phyloP scores from a whole-genome alignment of 441 rosid species.

The Populus trichocarpa region DNA sequence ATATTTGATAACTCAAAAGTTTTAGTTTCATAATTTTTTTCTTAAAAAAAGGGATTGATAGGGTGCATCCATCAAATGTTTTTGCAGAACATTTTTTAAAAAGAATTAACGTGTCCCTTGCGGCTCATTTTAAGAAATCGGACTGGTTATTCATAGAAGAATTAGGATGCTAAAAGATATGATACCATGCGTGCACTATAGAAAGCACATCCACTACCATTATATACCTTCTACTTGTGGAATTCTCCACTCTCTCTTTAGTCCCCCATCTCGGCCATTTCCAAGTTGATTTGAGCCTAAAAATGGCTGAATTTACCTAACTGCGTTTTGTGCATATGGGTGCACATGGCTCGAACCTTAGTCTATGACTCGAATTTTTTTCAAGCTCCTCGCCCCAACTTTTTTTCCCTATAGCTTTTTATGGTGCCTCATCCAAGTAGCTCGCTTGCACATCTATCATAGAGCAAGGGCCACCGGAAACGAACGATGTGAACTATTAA shows the following conservation, averaged over 20 bases:
- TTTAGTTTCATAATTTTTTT: too few relatives aligned
- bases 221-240: neutral
- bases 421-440: too few relatives aligned
- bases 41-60: too few relatives aligned
- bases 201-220: neutral
- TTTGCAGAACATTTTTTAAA: too few relatives aligned
- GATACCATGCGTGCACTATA: neutral
- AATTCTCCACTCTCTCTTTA: neutral
- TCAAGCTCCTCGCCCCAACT: neutral
- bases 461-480: neutral
- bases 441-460: too few relatives aligned
- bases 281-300: neutral
- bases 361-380: neutral
- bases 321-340: neutral
- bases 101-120: too few relatives aligned
- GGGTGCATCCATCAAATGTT: too few relatives aligned
- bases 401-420: neutral
- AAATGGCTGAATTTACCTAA: neutral
- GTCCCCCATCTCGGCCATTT: neutral
- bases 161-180: neutral
- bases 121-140: neutral
- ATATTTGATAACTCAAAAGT: too few relatives aligned
- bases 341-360: neutral
- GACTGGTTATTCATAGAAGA: neutral
- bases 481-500: too few relatives aligned